Conservation (phyloP, 192 early-diverging fungal genomes). For the Ambispora gerdemannii region DNA sequence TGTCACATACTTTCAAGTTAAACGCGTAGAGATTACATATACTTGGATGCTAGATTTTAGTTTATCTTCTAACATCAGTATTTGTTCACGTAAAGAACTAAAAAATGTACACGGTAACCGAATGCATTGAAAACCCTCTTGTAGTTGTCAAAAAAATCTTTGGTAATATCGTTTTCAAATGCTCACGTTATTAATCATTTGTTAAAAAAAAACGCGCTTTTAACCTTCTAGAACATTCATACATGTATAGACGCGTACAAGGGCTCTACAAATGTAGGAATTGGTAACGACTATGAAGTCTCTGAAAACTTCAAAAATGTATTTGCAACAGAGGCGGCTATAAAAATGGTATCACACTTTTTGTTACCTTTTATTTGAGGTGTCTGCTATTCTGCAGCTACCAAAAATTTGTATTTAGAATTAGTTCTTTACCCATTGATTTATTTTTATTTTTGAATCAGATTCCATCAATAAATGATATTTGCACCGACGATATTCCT, state of each 20-base stretch:
- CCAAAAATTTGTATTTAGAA: neutral
- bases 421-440: neutral
- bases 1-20: no score
- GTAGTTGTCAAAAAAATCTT: neutral
- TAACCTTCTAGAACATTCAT: constrained; percentile 5
- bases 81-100: no score
- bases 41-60: no score
- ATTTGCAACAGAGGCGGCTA: constrained; percentile 34
- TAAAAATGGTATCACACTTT: constrained; percentile 31
- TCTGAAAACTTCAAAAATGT: constrained; percentile 33
- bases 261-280: constrained; percentile 8
- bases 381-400: neutral
- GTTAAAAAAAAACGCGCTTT: neutral
- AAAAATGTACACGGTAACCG: constrained; percentile 5
- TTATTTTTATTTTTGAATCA: no score
- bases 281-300: constrained; percentile 36
- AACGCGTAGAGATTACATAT: no score
- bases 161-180: constrained; percentile 6
- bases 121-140: constrained; percentile 12
- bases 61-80: no score
- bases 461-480: constrained; percentile 47
- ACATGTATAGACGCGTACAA: constrained; percentile 40
- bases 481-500: constrained; percentile 33
- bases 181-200: neutral
- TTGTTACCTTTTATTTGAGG: neutral